A percentile compares a stretch with the other conserved stretches of the same genome.
Evolutionary conservation across 306 rosid genomes (phyloP).

Genomic region (Cicer yamashitae): DNA sequence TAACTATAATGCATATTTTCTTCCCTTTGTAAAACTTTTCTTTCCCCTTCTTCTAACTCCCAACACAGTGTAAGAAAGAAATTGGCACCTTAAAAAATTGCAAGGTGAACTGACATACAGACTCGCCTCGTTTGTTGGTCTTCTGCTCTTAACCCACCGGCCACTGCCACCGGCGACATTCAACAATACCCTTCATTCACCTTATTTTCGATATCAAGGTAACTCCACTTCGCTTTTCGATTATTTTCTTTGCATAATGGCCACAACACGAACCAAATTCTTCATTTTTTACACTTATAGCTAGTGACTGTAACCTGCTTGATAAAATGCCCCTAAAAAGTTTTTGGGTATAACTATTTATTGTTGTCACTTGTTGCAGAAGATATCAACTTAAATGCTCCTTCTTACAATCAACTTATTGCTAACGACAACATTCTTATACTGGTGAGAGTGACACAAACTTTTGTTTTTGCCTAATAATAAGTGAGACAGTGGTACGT

Average conservation of each 20-base stretch:
- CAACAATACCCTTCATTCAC: not conserved
- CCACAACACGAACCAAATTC: not conserved
- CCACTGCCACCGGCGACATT: not conserved
- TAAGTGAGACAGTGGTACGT: not conserved
- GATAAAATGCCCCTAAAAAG: conserved; percentile 16
- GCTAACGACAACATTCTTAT: conserved; percentile 6
- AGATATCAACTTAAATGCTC: not conserved
- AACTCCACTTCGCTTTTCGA: not conserved
- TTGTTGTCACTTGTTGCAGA: conserved; percentile 9
- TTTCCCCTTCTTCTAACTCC: too few species aligned
- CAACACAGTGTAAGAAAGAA: too few species aligned
- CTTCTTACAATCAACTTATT: conserved; percentile 7
- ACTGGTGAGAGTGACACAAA: not conserved
- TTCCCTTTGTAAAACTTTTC: too few species aligned
- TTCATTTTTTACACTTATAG: not conserved
- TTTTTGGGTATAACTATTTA: not conserved
- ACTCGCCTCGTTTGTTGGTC: not conserved
- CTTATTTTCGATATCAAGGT: not conserved
- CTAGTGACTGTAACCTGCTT: conserved; percentile 22
- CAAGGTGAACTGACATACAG: too few species aligned
- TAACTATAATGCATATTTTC: too few species aligned
- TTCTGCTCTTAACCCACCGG: not conserved
- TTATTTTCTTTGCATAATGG: not conserved
- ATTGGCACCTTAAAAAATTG: too few species aligned
- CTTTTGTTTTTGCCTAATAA: not conserved